Conservation (phyloP, 371 early-diverging fungal species). For the Saksenaea vasiformis region DNA sequence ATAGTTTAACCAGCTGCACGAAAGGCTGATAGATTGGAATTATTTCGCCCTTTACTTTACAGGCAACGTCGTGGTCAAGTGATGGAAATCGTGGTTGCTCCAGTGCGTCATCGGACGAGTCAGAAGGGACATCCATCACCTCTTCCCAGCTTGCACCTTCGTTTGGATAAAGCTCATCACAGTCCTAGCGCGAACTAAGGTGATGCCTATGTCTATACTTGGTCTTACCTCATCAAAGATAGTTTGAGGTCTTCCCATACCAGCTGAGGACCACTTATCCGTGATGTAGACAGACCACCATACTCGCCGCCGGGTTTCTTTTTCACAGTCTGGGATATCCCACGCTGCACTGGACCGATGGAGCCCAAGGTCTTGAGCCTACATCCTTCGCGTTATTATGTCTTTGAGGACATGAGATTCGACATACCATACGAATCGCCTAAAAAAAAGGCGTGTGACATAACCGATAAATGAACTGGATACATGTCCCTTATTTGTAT, state of each 20-base stretch:
- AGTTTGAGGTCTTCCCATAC: slow-evolving; percentile 54
- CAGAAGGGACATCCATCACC: slow-evolving; percentile 36
- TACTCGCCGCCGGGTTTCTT: slow-evolving; percentile 60
- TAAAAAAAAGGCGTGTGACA: background rate
- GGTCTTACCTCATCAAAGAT: slow-evolving; percentile 43
- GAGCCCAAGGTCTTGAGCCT: slow-evolving; percentile 70
- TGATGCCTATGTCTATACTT: background rate
- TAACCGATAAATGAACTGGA: background rate
- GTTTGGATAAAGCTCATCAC: slow-evolving; percentile 44
- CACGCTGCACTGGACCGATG: slow-evolving; percentile 60
- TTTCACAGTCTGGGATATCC: slow-evolving; percentile 55
- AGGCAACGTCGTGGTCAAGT: slow-evolving; percentile 31
- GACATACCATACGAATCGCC: slow-evolving; percentile 37
- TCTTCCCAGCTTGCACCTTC: slow-evolving; percentile 48
- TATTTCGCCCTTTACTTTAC: slow-evolving; percentile 31
- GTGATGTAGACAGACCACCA: slow-evolving; percentile 70
- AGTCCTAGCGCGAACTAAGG: slow-evolving; percentile 20
- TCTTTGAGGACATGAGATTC: background rate
- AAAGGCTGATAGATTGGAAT: slow-evolving; percentile 53
- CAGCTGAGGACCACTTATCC: slow-evolving; percentile 60
- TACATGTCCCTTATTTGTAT: background rate
- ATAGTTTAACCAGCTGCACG: slow-evolving; percentile 47
- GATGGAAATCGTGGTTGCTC: slow-evolving; percentile 39
- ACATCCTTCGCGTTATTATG: background rate
- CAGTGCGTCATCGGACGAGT: slow-evolving; percentile 3